These are phyloP conservation scores for Pseudogymnoascus sp. DNA, from an alignment of 2,329 filamentous ascomycete species.

Conservation along the genomic window DNA sequence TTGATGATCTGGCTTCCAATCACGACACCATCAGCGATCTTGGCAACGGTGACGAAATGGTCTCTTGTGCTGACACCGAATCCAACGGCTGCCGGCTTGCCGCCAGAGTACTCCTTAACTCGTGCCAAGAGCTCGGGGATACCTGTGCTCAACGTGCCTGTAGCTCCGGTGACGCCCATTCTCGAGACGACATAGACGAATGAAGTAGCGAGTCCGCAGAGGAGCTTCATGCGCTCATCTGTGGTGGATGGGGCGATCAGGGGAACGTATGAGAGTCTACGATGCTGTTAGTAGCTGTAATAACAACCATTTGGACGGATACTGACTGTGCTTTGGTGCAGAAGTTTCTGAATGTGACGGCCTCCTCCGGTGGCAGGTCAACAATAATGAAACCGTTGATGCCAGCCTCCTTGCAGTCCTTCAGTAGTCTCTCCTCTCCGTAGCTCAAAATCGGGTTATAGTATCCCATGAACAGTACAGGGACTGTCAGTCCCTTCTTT, in stretches of 20 bases:
- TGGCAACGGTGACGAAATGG: constrained; percentile 80
- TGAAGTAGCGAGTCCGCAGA: constrained; percentile 94
- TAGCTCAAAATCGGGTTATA: constrained; percentile 95
- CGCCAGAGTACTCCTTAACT: constrained; percentile 87
- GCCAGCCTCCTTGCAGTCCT: constrained; percentile 75
- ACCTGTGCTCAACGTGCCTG: constrained; percentile 71
- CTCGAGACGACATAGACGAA: constrained; percentile 98
- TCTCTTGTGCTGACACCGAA: constrained; percentile 95
- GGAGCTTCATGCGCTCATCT: constrained; percentile 85
- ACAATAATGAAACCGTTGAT: constrained; percentile 97
- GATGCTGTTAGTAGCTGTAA: constrained; percentile 12
- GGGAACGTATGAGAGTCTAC: constrained; percentile 86
- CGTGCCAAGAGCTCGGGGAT: constrained; percentile 75
- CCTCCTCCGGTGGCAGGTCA: constrained; percentile 92
- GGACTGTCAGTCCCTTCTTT: constrained; percentile 67
- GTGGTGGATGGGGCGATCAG: constrained; percentile 92
- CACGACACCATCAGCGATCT: constrained; percentile 86
- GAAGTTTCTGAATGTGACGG: constrained; percentile 79
- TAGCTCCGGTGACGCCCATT: constrained; percentile 93
- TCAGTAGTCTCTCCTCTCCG: constrained; percentile 81
- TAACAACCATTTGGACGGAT: background rate
- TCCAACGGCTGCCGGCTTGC: constrained; percentile 84
- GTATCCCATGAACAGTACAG: constrained; percentile 95
- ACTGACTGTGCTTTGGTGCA: constrained; percentile 69
- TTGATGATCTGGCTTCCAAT: constrained; percentile 95